These are phyloP conservation scores for Pseudogymnoascus sp. DNA, from an alignment of 2,329 filamentous ascomycete genomes.

Conservation along the genomic window DNA sequence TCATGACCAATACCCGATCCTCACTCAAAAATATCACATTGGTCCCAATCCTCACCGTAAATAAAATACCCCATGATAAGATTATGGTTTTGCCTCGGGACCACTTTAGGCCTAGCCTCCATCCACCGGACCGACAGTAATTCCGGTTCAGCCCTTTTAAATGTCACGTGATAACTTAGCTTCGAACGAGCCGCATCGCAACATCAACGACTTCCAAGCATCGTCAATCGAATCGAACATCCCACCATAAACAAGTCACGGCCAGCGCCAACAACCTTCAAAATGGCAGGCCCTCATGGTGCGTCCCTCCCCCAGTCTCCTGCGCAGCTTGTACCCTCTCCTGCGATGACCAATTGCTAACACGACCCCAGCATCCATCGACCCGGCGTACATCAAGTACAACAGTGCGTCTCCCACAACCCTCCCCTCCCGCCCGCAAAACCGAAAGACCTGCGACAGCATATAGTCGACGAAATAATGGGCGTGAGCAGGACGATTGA, in stretches of 20 bases:
- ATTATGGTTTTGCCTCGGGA: neutral
- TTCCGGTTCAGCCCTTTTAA: neutral
- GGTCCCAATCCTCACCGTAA: neutral
- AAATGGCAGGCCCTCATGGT: slow-evolving; percentile 44
- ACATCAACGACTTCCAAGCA: slow-evolving; percentile 14
- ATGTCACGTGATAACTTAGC: neutral
- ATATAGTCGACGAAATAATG: slow-evolving; percentile 8
- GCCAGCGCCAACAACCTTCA: slow-evolving; percentile 22
- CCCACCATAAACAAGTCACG: slow-evolving; percentile 5
- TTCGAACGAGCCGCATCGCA: slow-evolving; percentile 12
- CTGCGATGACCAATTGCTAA: slow-evolving; percentile 9
- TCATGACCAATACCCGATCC: neutral
- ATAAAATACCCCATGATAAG: neutral
- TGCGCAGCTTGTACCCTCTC: neutral
- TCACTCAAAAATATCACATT: neutral
- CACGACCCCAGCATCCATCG: slow-evolving; percentile 27
- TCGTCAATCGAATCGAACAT: neutral
- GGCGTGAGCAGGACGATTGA: neutral
- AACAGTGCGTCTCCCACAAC: slow-evolving; percentile 34
- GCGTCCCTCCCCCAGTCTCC: slow-evolving; percentile 19
- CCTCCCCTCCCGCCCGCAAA: slow-evolving; percentile 8
- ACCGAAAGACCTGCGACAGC: neutral
- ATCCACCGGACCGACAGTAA: neutral
- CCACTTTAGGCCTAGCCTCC: neutral
- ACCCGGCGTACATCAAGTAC: slow-evolving; percentile 47